Conservation (phyloP, 805 yeast species). For the Kodamaea neixiangensis region DNA sequence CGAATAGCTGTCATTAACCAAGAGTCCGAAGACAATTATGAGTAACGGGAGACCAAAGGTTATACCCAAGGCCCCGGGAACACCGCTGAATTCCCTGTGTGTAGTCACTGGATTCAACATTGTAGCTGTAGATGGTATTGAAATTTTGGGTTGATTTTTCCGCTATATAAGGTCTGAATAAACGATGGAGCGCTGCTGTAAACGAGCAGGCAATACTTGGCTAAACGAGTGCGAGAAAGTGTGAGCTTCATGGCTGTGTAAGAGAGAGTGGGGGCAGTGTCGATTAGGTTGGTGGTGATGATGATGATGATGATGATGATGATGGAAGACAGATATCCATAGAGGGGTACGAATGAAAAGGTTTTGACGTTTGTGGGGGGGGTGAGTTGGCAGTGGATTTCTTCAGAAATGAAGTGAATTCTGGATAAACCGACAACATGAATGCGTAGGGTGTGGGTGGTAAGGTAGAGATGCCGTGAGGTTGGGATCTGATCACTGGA, state of each 20-base stretch:
- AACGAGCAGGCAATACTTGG: not conserved
- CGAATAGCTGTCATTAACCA: slow-evolving; percentile 61
- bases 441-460: too few species aligned
- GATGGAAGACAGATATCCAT: not conserved
- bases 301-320: not conserved
- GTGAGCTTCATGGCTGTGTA: not conserved
- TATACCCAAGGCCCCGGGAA: slow-evolving; percentile 68
- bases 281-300: too few species aligned
- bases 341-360: not conserved
- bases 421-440: not conserved
- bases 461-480: not conserved
- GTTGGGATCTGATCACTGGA: too few species aligned
- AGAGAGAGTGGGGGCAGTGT: not conserved
- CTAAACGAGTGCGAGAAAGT: not conserved
- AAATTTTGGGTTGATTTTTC: not conserved
- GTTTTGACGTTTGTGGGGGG: not conserved
- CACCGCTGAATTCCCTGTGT: slow-evolving; percentile 76
- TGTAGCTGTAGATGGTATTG: not conserved
- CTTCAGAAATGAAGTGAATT: not conserved
- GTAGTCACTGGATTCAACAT: slow-evolving; percentile 69
- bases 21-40: slow-evolving; percentile 57
- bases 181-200: not conserved
- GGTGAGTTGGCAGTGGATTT: not conserved
- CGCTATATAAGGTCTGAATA: not conserved
- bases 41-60: slow-evolving; percentile 68